Conservation (phyloP, 495 filamentous ascomycete species). For the Diplogelasinospora grovesii region DNA sequence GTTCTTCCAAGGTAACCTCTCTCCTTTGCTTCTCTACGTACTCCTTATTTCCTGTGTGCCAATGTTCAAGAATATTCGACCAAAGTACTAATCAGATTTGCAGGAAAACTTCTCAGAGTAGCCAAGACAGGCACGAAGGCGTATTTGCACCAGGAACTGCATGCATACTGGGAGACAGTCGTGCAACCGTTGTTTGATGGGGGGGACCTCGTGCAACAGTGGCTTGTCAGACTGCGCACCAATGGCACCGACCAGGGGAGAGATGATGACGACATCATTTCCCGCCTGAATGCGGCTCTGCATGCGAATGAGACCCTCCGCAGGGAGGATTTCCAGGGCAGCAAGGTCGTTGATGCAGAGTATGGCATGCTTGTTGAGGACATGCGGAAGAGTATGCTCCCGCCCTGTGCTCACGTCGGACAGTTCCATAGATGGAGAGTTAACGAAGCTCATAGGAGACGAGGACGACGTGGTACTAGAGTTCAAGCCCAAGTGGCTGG, state of each 20-base stretch:
- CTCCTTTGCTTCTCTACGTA: too few relatives aligned
- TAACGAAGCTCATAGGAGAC: constrained; percentile 9
- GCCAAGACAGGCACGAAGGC: constrained; percentile 56
- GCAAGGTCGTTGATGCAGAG: constrained; percentile 53
- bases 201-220: constrained; percentile 54
- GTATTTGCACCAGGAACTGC: constrained; percentile 47
- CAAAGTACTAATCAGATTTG: too few relatives aligned
- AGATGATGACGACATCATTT: constrained; percentile 13
- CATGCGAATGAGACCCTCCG: constrained; percentile 31
- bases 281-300: constrained; percentile 47
- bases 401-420: too few relatives aligned
- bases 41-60: too few relatives aligned
- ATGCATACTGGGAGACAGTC: constrained; percentile 48
- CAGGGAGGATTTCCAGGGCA: constrained; percentile 44
- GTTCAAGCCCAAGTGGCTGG: constrained; percentile 94
- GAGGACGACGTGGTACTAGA: constrained; percentile 52
- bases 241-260: too few relatives aligned
- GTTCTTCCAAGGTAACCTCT: constrained; percentile 14
- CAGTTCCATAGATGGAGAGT: too few relatives aligned
- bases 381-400: constrained; percentile 52
- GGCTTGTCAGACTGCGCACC: constrained; percentile 46
- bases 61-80: too few relatives aligned
- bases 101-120: constrained; percentile 57
- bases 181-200: constrained; percentile 53
- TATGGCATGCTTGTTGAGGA: constrained; percentile 72